phyloP scores from a whole-genome alignment of 495 filamentous ascomycete genomes.

The Xylaria venustula region DNA sequence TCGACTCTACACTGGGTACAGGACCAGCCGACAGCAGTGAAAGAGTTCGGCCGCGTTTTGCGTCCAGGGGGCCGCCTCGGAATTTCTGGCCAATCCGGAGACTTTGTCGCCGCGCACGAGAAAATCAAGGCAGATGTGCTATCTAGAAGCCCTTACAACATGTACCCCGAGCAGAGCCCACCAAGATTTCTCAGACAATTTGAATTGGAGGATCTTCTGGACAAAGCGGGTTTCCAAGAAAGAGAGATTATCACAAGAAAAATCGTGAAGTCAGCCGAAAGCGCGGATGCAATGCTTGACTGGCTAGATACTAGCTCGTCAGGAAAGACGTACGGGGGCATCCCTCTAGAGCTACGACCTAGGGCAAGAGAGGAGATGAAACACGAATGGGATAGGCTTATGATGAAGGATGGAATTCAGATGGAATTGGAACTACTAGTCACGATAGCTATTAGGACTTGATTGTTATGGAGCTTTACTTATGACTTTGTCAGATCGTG shows the following conservation, averaged over 20 bases:
- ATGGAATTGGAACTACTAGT: constrained; percentile 16
- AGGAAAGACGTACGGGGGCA: constrained; percentile 21
- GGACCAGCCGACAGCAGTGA: constrained; percentile 8
- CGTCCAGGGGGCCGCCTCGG: not conserved
- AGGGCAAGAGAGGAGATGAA: constrained; percentile 20
- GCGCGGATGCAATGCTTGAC: constrained; percentile 15
- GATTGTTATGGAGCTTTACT: not conserved
- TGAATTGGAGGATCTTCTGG: not conserved
- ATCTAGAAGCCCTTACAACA: not conserved
- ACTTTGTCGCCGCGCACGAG: not conserved
- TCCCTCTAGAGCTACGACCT: constrained; percentile 15
- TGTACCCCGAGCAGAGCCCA: not conserved
- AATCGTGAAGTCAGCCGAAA: not conserved
- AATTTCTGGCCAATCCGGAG: not conserved
- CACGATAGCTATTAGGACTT: not conserved
- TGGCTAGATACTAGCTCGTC: constrained; percentile 24
- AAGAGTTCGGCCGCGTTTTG: not conserved
- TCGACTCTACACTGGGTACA: constrained; percentile 20
- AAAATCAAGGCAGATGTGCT: not conserved
- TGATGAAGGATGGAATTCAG: constrained; percentile 12
- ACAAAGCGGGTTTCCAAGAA: not conserved
- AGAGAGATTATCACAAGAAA: not conserved
- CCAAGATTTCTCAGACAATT: not conserved
- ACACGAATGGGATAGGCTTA: constrained; percentile 18
- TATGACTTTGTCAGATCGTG: not conserved